Evolutionary conservation across 495 filamentous ascomycete genomes (phyloP), one percentile per base, ranked within the genome.

Genomic region (Penicillium soppii): DNA sequence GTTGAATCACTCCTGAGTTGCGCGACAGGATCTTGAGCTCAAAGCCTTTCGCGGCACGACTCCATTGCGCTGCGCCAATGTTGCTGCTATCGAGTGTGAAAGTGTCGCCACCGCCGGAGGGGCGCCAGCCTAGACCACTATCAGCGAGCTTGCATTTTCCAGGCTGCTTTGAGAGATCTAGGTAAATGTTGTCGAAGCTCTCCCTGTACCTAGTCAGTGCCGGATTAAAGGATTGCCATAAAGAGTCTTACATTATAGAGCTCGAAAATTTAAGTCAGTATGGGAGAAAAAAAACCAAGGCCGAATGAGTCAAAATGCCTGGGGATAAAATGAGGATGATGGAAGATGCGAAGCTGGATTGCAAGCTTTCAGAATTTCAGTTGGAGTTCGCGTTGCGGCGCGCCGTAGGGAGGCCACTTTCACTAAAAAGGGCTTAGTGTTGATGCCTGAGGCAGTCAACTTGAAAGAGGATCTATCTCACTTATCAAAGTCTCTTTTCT

Each of bases 71-170:
- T 45, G 77, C 81, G 50, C 77, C 79, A 53, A 97, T 87, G 64
- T 95, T 89, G 64, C 79, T 82, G 58, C 80, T 81, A 63, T 95
- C 90, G 47, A 97, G 80, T 8, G 91, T 96, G 68, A 95, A 97
- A 48, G 90, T 90, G 35, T 97, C 92, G 61, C 90, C 89, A 57
- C 89, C 89, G 16, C 81, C 83, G 3, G 85, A 81, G 13, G 92
- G 90, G 67, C 91, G 94, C 95, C 95, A 99, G 39, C 92, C 95
- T 55, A 96, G 76, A 39, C 95, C 95, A 44, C 82, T 89, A 53
- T 96, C 92, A 35, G 90, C 91, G 57, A 99, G 89, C 61, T 92
- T 85, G 75, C 90, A 96, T 77, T 89, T 92, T 53, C 95, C 95
- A 12, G 83, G 77, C 61, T 90, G 85, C 65, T 89, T 90, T 40